A percentile compares a stretch with the other conserved stretches of the same genome.
Evolutionary conservation across 805 yeast genomes (phyloP).

Genomic region (Brettanomyces sp.): DNA sequence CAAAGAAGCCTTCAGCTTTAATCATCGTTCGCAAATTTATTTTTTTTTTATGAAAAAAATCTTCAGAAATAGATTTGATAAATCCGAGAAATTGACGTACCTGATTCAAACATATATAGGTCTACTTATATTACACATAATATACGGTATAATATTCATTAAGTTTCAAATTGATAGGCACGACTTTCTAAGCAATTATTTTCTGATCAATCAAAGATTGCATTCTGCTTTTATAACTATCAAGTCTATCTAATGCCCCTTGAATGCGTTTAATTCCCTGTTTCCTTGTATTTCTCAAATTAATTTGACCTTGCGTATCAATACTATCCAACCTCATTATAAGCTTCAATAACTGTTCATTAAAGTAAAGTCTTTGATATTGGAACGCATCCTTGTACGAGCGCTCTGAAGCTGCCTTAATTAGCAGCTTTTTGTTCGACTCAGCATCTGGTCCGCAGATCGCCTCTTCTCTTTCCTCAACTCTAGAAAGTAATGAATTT

Average conservation of each 20-base stretch:
- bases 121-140: too few relatives aligned
- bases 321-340: constrained; percentile 59
- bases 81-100: too few relatives aligned
- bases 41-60: too few relatives aligned
- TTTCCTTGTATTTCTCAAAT: constrained; percentile 49
- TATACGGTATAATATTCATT: too few relatives aligned
- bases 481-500: constrained; percentile 6
- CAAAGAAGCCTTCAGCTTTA: background rate
- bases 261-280: constrained; percentile 53
- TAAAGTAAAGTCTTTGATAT: constrained; percentile 49
- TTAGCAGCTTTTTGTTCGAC: background rate
- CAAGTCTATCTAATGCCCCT: constrained; percentile 46
- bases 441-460: background rate
- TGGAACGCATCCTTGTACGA: constrained; percentile 19
- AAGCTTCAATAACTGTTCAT: constrained; percentile 60
- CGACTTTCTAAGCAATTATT: background rate
- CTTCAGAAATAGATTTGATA: too few relatives aligned
- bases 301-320: constrained; percentile 33
- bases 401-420: background rate
- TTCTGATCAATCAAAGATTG: constrained; percentile 12
- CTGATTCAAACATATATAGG: too few relatives aligned
- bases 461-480: constrained; percentile 7
- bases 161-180: too few relatives aligned
- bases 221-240: constrained; percentile 20
- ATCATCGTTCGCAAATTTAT: background rate